Conservation (phyloP, 345 rosid genomes). For the Camelina hispida region DNA sequence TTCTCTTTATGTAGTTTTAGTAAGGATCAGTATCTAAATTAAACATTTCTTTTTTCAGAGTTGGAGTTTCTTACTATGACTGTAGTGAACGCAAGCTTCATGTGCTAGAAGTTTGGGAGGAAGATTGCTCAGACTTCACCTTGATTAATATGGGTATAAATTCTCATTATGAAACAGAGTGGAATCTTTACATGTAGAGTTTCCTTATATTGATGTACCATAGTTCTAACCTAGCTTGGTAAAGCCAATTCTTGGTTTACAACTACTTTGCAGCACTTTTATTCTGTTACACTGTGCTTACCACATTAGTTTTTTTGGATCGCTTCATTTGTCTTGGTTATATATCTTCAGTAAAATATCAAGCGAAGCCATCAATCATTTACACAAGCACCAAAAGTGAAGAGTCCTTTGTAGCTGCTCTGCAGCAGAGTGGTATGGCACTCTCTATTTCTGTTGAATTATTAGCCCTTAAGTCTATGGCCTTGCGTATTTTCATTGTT, state of each 20-base stretch:
- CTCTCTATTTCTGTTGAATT: slow-evolving; percentile 29
- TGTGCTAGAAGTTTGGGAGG: slow-evolving; percentile 96
- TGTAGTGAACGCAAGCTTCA: slow-evolving; percentile 79
- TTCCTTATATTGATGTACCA: not conserved
- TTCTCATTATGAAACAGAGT: slow-evolving; percentile 22
- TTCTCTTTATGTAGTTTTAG: not conserved
- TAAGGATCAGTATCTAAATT: slow-evolving; percentile 26
- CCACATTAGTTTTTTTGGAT: slow-evolving; percentile 13
- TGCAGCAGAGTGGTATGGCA: slow-evolving; percentile 72
- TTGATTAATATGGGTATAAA: slow-evolving; percentile 75
- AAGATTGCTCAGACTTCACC: slow-evolving; percentile 70
- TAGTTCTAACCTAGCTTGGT: not conserved
- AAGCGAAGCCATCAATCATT: slow-evolving; percentile 75
- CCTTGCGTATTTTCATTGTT: slow-evolving; percentile 41
- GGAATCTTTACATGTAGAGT: slow-evolving; percentile 9
- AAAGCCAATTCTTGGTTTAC: slow-evolving; percentile 2
- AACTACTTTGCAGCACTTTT: slow-evolving; percentile 16
- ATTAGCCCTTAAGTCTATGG: slow-evolving; percentile 24
- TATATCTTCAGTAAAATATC: slow-evolving; percentile 71
- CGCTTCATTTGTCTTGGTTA: slow-evolving; percentile 24
- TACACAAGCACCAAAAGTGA: slow-evolving; percentile 96
- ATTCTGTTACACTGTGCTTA: slow-evolving; percentile 20
- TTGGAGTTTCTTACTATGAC: slow-evolving; percentile 93
- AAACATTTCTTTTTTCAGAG: slow-evolving; percentile 48
- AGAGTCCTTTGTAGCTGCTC: slow-evolving; percentile 80